These are phyloP conservation scores for Rhytidiadelphus loreus DNA, from an alignment of 225 moss, liverwort and hornwort genomes.

Conservation along the genomic window DNA sequence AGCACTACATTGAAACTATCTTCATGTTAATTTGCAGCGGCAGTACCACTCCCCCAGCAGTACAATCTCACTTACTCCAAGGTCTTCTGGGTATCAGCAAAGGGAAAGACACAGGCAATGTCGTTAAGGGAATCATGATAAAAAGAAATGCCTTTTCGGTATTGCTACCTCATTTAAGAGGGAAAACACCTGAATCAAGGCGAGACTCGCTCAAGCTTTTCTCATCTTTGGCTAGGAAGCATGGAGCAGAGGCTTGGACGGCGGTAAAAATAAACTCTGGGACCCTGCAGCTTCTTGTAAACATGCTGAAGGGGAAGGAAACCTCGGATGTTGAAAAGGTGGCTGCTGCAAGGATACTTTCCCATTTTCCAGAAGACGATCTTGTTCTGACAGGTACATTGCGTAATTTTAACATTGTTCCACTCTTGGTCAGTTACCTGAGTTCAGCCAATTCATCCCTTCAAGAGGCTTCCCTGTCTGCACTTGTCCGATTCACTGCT, in stretches of 20 bases:
- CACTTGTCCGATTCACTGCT: constrained; percentile 57
- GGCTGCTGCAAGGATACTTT: constrained; percentile 50
- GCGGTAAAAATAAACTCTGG: constrained; percentile 19
- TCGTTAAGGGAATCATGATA: constrained; percentile 35
- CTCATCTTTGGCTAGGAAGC: constrained; percentile 42
- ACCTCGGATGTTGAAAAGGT: constrained; percentile 27
- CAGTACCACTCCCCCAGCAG: constrained; percentile 26
- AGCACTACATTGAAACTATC: constrained; percentile 40
- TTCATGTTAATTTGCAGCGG: constrained; percentile 31
- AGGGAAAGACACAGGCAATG: constrained; percentile 43
- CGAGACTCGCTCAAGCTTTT: constrained; percentile 55
- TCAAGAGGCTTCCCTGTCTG: constrained; percentile 57
- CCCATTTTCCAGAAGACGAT: constrained; percentile 55
- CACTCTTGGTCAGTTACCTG: constrained; percentile 35
- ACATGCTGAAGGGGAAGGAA: constrained; percentile 22
- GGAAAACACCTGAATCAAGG: constrained; percentile 29
- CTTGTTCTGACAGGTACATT: constrained; percentile 23
- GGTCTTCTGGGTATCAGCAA: constrained; percentile 54
- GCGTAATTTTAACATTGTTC: constrained; percentile 23
- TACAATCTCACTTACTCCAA: constrained; percentile 49
- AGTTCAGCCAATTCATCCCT: constrained; percentile 14
- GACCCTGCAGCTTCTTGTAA: constrained; percentile 34
- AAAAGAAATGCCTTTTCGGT: constrained; percentile 41
- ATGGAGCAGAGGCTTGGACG: constrained; percentile 39
- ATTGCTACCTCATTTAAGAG: constrained; percentile 27